Base-by-base conservation (phyloP, 2,329 filamentous ascomycete species). In the Alternaria hordeiaustralica region DNA sequence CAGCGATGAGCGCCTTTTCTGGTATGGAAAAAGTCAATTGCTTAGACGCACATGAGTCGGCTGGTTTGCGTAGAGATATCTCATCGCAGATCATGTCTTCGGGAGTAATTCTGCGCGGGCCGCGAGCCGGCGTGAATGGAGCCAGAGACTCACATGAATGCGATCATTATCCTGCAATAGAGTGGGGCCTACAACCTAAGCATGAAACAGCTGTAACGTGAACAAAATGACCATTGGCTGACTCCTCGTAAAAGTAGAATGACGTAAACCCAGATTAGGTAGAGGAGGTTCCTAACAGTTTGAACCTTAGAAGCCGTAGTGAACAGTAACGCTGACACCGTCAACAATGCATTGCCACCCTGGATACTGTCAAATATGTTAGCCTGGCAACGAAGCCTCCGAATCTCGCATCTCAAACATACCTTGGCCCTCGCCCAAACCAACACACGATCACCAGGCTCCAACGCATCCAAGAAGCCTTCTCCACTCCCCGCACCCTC, bases 401-500 rank as follows among this genome's bases (percentile, higher is more conserved):
- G n/a, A 18, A 41, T 41, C 36, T 41, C 36, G 36, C 1, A 41
- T 25, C 28, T 23, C 23, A 43, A 18, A 65, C 71, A 36, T 65
- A 76, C 77, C 71, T 76, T 78, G 5, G 76, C 77, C 41, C 77
- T 68, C 0, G 76, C 77, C 76, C 75, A 78, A 1, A 79, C 62
- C 7, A 76, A 33, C 7, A 79, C 36, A 13, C 58, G 54, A 64
- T 79, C 78, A 7, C 74, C 75, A 5, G 71, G 65, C 43, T 58
- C 59, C 55, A 79, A 56, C 44, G 58, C 65, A 8, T 71, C 45
- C 21, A 79, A 23, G 55, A 78, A 76, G 1, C 71, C 73, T 6
- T 74, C 59, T 1, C 75, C 77, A 15, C 56, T 66, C 0, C 77
- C 77, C 15, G 72, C 59, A 2, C 75, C 73, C 28, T 71, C 71